phyloP scores from a whole-genome alignment of 1,139 yeast species.

The Candida sp. region DNA sequence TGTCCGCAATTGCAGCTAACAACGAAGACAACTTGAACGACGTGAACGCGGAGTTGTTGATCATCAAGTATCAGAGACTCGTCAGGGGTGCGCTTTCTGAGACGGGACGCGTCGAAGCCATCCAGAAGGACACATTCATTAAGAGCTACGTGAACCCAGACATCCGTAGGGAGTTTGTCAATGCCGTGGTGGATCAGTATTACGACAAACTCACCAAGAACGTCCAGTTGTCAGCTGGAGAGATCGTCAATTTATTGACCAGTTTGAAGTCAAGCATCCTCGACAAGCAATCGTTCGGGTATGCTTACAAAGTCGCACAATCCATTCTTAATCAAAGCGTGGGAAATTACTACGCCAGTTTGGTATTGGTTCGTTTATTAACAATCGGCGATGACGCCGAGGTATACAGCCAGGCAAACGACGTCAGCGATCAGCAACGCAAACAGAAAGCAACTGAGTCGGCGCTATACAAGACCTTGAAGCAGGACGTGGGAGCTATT shows the following conservation, averaged over 20 bases:
- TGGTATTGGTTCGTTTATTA: constrained; percentile 69
- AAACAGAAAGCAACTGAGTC: constrained; percentile 46
- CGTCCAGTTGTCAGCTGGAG: constrained; percentile 45
- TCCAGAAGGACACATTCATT: constrained; percentile 52
- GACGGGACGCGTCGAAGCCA: constrained; percentile 25
- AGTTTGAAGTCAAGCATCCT: constrained; percentile 40
- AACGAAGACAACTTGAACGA: constrained; percentile 9
- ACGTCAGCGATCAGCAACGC: constrained; percentile 52
- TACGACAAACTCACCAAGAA: constrained; percentile 30
- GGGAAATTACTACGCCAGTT: constrained; percentile 25
- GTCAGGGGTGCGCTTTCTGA: constrained; percentile 5
- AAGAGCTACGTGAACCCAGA: constrained; percentile 33
- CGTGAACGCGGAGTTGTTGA: constrained; percentile 14
- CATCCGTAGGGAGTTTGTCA: constrained; percentile 4
- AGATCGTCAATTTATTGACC: constrained; percentile 63
- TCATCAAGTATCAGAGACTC: constrained; percentile 12
- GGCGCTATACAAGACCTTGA: constrained; percentile 50
- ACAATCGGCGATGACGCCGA: constrained; percentile 45
- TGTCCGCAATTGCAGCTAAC: constrained; percentile 43
- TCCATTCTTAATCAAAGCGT: constrained; percentile 28
- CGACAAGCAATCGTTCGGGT: constrained; percentile 29
- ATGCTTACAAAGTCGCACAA: constrained; percentile 40
- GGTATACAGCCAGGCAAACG: constrained; percentile 6
- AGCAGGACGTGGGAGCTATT: constrained; percentile 7
- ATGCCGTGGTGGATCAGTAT: constrained; percentile 13